Conservation (phyloP, 73 alveolate genomes). For the Tetrahymena thermophila region DNA sequence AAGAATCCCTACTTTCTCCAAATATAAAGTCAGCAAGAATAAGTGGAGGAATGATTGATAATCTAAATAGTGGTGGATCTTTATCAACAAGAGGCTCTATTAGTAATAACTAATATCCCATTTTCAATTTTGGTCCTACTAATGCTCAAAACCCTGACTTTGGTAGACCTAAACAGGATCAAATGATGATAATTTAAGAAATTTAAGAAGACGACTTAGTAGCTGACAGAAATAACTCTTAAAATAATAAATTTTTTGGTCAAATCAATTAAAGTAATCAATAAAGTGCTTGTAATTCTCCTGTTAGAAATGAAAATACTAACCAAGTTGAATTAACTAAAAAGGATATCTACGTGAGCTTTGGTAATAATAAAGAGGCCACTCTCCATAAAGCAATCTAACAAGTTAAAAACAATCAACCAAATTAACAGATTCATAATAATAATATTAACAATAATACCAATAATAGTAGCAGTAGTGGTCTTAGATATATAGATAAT, state of each 20-base stretch:
- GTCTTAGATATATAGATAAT: too few species aligned
- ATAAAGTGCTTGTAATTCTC: background rate
- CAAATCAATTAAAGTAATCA: background rate
- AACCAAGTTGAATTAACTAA: background rate
- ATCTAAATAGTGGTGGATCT: background rate
- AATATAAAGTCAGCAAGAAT: background rate
- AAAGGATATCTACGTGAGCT: background rate
- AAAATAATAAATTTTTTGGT: background rate
- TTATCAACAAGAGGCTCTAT: background rate
- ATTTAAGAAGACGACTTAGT: background rate
- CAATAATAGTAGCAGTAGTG: too few species aligned
- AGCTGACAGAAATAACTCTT: background rate
- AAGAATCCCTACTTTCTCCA: background rate
- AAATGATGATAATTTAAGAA: background rate
- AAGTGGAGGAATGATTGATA: background rate
- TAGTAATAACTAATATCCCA: background rate
- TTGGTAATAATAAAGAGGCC: background rate
- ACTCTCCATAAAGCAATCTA: background rate
- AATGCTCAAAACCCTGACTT: background rate
- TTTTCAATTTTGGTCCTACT: background rate
- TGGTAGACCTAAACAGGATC: background rate
- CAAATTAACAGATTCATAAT: background rate
- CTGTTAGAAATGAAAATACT: background rate
- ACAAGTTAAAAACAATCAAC: background rate
- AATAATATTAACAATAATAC: too few species aligned